Conservation (phyloP, 106 monocot species). For the Vanilla planifolia region DNA sequence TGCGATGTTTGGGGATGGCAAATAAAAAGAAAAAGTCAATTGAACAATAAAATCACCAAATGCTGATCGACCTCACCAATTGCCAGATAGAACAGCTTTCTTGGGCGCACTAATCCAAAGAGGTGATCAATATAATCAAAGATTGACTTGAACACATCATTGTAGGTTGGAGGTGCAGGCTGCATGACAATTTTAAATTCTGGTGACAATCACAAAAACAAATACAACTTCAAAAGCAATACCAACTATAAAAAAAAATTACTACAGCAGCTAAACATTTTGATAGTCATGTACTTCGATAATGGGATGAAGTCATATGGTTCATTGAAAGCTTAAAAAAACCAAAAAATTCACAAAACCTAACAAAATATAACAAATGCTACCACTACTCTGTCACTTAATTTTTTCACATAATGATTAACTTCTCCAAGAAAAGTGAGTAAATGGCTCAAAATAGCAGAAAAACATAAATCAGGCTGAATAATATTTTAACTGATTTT, state of each 20-base stretch:
- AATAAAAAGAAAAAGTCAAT: not conserved
- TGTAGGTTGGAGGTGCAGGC: constrained; percentile 74
- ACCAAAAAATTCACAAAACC: no score
- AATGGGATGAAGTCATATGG: no score
- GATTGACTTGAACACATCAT: constrained; percentile 84
- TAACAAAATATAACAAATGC: not conserved
- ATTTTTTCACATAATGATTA: not conserved
- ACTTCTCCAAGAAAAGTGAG: not conserved
- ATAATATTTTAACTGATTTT: no score
- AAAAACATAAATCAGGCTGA: no score
- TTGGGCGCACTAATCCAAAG: constrained; percentile 75
- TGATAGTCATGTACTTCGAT: no score
- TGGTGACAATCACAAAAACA: no score
- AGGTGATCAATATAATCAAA: constrained; percentile 90
- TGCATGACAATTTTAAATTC: constrained; percentile 39
- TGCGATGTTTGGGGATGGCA: constrained; percentile 8
- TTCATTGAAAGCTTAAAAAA: no score
- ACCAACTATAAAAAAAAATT: no score
- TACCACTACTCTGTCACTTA: not conserved
- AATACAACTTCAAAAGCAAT: no score
- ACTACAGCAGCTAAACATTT: no score
- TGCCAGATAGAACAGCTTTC: constrained; percentile 87
- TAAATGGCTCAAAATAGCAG: no score
- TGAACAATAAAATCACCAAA: not conserved
- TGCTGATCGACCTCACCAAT: constrained; percentile 45